phyloP scores from a whole-genome alignment of 331 rosid species.

The Spiraea crenata region DNA sequence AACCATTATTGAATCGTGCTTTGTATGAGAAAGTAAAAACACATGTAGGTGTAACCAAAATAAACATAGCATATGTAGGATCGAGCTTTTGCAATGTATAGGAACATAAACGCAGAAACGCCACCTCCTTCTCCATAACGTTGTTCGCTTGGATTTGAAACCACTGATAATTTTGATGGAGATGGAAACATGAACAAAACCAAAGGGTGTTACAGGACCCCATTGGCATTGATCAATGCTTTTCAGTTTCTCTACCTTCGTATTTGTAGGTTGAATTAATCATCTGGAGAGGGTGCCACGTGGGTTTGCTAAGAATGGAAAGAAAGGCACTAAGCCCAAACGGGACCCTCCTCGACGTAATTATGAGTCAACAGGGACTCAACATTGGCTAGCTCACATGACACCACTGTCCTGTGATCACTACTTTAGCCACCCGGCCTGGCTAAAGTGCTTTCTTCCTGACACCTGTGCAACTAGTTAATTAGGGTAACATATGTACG shows the following conservation, averaged over 20 bases:
- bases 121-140: slow-evolving; percentile 1
- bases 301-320: slow-evolving; percentile 15
- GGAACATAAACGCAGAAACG: neutral
- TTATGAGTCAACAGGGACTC: slow-evolving; percentile 2
- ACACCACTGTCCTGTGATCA: neutral
- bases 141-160: neutral
- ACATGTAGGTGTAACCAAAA: no score
- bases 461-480: neutral
- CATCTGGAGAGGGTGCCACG: slow-evolving; percentile 10
- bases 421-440: slow-evolving; percentile 5
- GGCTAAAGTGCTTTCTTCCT: neutral
- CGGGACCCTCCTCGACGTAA: slow-evolving; percentile 11
- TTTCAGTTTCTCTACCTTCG: neutral
- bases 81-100: neutral
- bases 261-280: neutral
- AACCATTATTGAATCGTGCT: neutral
- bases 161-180: neutral
- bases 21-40: neutral
- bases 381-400: neutral
- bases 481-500: no score
- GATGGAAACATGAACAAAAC: neutral
- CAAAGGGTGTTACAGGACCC: neutral
- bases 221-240: neutral
- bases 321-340: neutral
- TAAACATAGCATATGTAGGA: neutral